phyloP scores from a whole-genome alignment of 2,329 filamentous ascomycete species.

The Xylaria sp. region DNA sequence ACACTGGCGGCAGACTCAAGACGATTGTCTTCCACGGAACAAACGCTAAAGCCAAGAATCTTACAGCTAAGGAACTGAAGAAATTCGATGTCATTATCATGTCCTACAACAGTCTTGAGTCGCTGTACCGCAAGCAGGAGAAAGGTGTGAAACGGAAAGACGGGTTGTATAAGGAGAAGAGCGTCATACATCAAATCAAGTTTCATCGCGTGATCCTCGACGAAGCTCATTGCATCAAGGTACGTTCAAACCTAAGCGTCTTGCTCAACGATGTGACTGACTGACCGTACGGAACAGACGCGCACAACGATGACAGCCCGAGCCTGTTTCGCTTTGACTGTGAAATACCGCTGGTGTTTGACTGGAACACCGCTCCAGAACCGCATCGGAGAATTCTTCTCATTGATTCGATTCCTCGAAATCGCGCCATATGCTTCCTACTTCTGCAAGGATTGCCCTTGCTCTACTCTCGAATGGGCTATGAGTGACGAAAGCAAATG shows the following conservation, averaged over 20 bases:
- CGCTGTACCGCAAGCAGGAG: constrained; percentile 89
- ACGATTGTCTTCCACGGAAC: constrained; percentile 92
- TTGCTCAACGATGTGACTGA: constrained; percentile 33
- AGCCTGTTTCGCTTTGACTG: constrained; percentile 91
- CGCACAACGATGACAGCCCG: constrained; percentile 91
- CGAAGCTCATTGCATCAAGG: constrained; percentile 94
- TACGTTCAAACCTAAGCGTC: constrained; percentile 45
- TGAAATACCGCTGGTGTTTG: constrained; percentile 92
- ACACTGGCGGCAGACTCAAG: constrained; percentile 89
- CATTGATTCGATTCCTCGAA: constrained; percentile 89
- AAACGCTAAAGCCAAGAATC: constrained; percentile 81
- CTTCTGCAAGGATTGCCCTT: constrained; percentile 88
- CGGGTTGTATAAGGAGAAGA: constrained; percentile 81
- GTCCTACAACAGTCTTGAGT: constrained; percentile 93
- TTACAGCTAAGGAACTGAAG: constrained; percentile 78
- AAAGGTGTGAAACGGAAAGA: constrained; percentile 88
- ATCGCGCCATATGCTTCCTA: constrained; percentile 91
- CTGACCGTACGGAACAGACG: constrained; percentile 57
- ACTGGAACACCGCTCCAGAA: constrained; percentile 97
- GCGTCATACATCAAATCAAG: constrained; percentile 82
- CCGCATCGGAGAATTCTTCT: constrained; percentile 97
- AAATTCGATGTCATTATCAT: constrained; percentile 95
- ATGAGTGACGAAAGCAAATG: constrained; percentile 79
- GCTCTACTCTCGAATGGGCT: constrained; percentile 84
- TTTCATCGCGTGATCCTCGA: constrained; percentile 95